Evolutionary conservation across 495 filamentous ascomycete genomes (phyloP), one percentile per base, ranked within the genome.

Genomic region (Letharia lupina): DNA sequence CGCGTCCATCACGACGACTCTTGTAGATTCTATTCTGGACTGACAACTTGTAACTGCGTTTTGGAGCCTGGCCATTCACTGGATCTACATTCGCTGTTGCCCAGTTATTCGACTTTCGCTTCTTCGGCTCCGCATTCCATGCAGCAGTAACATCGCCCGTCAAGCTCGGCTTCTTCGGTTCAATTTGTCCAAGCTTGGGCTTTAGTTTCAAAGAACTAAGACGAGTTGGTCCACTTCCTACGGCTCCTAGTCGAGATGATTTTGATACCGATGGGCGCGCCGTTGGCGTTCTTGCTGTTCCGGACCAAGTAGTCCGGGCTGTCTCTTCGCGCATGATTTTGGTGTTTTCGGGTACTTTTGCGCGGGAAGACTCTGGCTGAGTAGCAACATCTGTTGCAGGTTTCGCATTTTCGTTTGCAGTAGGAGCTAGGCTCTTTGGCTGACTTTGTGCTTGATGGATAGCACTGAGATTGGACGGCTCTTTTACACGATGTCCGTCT

Each of bases 1-100:
- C 75, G 6, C 71, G 71, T 63, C 84, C 80, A 13, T 75, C 69
- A 58, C 73, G 75, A 58, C 76, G 77, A 6, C 68, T 33, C 72
- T 84, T 84, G 72, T 82, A 68, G 35, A 68, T 63, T 28, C 63
- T 72, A 48, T 71, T 61, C 42, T 69, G 71, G 0, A 69, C 73
- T 28, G 69, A 66, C 8, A 69, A 41, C 12, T 64, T 69, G 2
- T 64, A 65, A 57, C 45, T 69, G 4, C 31, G 60, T 44, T 65
- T 65, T 20, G 4, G 1, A 31, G 39, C 13, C 56, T 61, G 28
- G 50, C 18, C 42, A 35, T 54, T 40, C 39, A 18, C 62, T 33
- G 62, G 23, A 39, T 54, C 33, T n/a, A 58, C 52, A 23, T 70
- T 45, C 60, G 20, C 52, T n/a, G 60, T 62, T 66, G 72, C 56